These are phyloP conservation scores for Ophiorrhiza pumila DNA, from an alignment of 257 asterid genomes.

Conservation along the genomic window DNA sequence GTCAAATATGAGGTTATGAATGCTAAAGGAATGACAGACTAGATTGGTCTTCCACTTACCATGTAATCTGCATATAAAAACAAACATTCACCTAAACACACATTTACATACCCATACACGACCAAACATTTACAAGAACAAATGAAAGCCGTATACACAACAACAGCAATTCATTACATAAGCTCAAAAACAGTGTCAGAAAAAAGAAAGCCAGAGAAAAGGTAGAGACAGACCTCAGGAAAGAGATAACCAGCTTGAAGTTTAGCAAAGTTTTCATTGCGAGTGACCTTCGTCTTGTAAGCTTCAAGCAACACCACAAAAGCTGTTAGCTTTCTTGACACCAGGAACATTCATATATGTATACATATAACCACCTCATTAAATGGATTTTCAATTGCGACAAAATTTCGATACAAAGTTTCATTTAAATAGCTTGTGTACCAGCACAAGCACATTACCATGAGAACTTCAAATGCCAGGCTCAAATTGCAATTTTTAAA, in stretches of 20 bases:
- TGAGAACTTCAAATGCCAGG: neutral
- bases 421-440: neutral
- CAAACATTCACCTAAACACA: neutral
- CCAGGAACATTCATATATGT: neutral
- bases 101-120: neutral
- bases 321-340: neutral
- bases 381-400: neutral
- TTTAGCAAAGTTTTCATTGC: conserved; percentile 80
- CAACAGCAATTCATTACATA: conserved; percentile 11
- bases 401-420: neutral
- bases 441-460: neutral
- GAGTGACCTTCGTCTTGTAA: conserved; percentile 70
- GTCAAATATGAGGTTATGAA: neutral
- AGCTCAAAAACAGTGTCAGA: neutral
- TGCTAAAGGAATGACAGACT: neutral
- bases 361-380: neutral
- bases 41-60: neutral
- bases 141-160: neutral
- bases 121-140: neutral
- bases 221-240: conserved; percentile 67
- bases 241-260: conserved; percentile 98
- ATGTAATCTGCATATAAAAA: neutral
- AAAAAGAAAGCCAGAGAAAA: neutral
- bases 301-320: conserved; percentile 45
- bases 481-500: neutral